Base-by-base conservation (phyloP, 768 basidiomycete species). In the Lactarius psammicola region DNA sequence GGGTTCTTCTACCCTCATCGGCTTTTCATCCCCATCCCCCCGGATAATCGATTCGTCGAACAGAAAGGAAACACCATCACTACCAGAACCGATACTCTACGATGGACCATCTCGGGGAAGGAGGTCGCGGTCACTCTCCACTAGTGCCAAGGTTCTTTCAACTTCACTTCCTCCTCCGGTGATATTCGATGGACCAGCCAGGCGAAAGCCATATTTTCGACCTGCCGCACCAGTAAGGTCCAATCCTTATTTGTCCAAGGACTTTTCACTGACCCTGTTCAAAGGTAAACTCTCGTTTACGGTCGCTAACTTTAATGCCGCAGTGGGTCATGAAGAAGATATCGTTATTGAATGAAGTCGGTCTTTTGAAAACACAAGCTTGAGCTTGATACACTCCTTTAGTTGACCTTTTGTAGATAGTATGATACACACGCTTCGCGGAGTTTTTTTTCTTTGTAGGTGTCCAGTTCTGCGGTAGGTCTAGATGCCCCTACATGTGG, bases 171-270 rank as follows among this genome's bases (percentile, higher is more conserved):
- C 78, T 40, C 73, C 75, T 18, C 63, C 78, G 28, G 73, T 78
- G 68, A 59, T 80, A 18, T 84, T 83, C 64, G 81, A 82, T 31
- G 82, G 82, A 3, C 83, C 83, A 20, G 81, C 82, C 9, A 55
- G 28, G 28, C 53, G 23, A 31, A 55, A 17, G 11, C 36, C 34
- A 15, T 36, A 54, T 40, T 17, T 23, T 20, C 36, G 13, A 38
- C 20, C 18, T n/a, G 23, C 30, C 7, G 30, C 26, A 9, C 38
- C 34, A 15, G 34, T 57, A 38, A 20, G 34, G 2, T 38, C 18
- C n/a, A 20, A 34, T 26, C 28, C 34, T n/a, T 55, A 7, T 15
- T 36, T 28, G 30, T 60, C 5, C 42, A 49, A 10, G 17, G 40
- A 20, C 26, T n/a, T 28, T 42, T 28, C 34, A 31, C n/a, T 59